Percentiles rank a stretch among this genome's conserved stretches.
Evolutionary conservation across 2,329 filamentous ascomycete genomes (phyloP).

Genomic region (Coccinonectria pachysandricola): DNA sequence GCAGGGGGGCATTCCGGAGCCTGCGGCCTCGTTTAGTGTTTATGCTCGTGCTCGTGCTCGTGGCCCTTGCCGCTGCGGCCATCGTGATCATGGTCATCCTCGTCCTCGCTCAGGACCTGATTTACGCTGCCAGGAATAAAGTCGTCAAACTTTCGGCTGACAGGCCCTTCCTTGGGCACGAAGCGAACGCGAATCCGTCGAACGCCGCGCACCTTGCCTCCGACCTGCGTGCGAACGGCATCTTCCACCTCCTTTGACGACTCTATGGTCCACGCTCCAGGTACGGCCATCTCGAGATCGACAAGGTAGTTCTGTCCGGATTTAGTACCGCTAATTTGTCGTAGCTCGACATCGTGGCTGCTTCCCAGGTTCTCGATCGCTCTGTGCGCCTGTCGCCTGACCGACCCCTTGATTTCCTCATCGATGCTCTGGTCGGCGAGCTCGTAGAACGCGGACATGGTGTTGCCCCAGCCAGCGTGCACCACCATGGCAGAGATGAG

Average conservation of each 20-base stretch:
- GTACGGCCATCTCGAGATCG: constrained; percentile 77
- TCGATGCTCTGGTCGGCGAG: constrained; percentile 87
- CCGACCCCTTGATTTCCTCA: constrained; percentile 64
- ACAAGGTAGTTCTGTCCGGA: constrained; percentile 94
- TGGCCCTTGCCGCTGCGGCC: constrained; percentile 7
- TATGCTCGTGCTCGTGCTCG: constrained; percentile 19
- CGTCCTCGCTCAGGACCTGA: constrained; percentile 42
- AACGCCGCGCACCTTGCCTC: constrained; percentile 70
- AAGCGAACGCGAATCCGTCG: constrained; percentile 78
- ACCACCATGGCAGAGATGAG: constrained; percentile 91
- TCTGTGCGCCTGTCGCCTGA: constrained; percentile 54
- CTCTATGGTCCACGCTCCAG: constrained; percentile 64
- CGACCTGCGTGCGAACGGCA: constrained; percentile 60
- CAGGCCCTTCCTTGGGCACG: constrained; percentile 52
- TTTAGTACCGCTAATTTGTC: constrained; percentile 81
- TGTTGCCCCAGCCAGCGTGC: constrained; percentile 81
- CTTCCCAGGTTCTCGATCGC: constrained; percentile 45
- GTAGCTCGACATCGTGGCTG: constrained; percentile 54
- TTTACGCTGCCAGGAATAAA: constrained; percentile 59
- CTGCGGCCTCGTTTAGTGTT: constrained; percentile 13
- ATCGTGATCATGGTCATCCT: constrained; percentile 28
- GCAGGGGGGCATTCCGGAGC: constrained; percentile 2
- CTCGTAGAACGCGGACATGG: constrained; percentile 69
- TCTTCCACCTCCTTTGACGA: constrained; percentile 63
- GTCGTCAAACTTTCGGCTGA: constrained; percentile 60